phyloP scores from a whole-genome alignment of 1,284 basidiomycete species.

The Ustilago crameri region DNA sequence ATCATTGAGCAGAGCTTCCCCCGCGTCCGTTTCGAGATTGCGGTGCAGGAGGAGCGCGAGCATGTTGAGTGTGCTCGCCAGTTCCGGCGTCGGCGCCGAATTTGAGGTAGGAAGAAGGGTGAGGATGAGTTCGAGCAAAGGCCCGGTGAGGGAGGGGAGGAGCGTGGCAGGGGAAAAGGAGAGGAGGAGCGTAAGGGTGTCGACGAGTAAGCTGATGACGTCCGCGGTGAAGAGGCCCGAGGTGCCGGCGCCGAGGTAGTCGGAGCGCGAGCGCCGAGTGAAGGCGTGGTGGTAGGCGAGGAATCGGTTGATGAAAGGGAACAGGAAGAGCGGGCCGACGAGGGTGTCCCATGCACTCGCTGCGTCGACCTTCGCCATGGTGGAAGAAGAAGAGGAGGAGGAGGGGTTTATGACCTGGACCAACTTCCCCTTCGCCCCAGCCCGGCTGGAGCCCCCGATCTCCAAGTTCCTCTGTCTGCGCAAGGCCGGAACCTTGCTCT shows the following conservation, averaged over 20 bases:
- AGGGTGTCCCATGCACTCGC: slow-evolving; percentile 17
- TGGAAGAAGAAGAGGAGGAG: not conserved
- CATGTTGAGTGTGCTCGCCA: slow-evolving; percentile 4
- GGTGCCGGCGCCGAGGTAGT: slow-evolving; percentile 69
- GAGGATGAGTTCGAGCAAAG: slow-evolving; percentile 7
- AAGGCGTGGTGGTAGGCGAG: slow-evolving; percentile 71
- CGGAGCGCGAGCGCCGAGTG: not conserved
- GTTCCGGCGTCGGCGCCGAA: not conserved
- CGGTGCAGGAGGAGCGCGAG: slow-evolving; percentile 7
- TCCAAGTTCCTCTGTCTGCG: slow-evolving; percentile 6
- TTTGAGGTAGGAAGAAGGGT: not conserved
- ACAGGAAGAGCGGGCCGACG: slow-evolving; percentile 71
- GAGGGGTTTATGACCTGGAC: not conserved
- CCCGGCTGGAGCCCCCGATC: not conserved
- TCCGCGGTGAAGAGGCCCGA: slow-evolving; percentile 82
- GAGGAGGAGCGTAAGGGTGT: slow-evolving; percentile 79
- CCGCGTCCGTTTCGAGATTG: not conserved
- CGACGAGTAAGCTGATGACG: slow-evolving; percentile 79
- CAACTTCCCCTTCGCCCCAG: not conserved
- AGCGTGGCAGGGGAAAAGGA: not conserved
- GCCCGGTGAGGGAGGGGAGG: not conserved
- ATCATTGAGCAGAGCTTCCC: not conserved
- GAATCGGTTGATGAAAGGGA: slow-evolving; percentile 87
- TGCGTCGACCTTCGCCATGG: not conserved
- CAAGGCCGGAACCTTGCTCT: slow-evolving; percentile 38